Evolutionary conservation across 176 grass and related monocot genomes (phyloP).

Genomic region (Paspalum vaginatum): DNA sequence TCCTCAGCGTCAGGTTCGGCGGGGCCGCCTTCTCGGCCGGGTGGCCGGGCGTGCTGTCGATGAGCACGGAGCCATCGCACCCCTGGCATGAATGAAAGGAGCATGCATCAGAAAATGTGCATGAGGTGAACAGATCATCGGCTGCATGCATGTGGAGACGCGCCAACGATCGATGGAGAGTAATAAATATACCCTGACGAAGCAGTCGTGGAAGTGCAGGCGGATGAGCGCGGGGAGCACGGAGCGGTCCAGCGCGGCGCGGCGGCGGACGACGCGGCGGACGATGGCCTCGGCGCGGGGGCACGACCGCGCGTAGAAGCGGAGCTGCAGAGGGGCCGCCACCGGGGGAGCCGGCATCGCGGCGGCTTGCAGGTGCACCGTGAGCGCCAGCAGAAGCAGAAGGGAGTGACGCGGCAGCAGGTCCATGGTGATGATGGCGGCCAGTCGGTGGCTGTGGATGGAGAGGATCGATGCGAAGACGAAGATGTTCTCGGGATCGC

Average conservation of each 20-base stretch:
- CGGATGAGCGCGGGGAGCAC: constrained; percentile 58
- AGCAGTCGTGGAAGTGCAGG: constrained; percentile 79
- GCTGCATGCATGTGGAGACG: not conserved
- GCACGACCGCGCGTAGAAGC: constrained; percentile 23
- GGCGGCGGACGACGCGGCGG: constrained; percentile 13
- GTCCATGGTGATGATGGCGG: not conserved
- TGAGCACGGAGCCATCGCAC: constrained; percentile 53
- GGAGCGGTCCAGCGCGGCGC: constrained; percentile 24
- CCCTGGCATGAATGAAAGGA: not conserved
- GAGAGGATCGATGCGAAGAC: not conserved
- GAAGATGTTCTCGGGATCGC: constrained; percentile 22
- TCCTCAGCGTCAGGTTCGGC: constrained; percentile 48
- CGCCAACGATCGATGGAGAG: not conserved
- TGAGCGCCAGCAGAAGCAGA: not conserved
- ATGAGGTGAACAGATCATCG: too few species aligned
- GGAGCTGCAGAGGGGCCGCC: constrained; percentile 16
- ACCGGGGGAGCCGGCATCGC: not conserved
- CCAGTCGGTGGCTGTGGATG: not conserved
- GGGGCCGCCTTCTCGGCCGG: constrained; percentile 47
- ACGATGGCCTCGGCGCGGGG: constrained; percentile 29
- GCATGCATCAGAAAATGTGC: too few species aligned
- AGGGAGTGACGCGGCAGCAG: not conserved
- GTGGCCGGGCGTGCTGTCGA: constrained; percentile 41
- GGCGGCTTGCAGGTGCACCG: not conserved
- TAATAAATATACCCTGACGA: constrained; percentile 56